phyloP scores from a whole-genome alignment of 1,284 basidiomycete species.

The Microbotryum violaceum region DNA sequence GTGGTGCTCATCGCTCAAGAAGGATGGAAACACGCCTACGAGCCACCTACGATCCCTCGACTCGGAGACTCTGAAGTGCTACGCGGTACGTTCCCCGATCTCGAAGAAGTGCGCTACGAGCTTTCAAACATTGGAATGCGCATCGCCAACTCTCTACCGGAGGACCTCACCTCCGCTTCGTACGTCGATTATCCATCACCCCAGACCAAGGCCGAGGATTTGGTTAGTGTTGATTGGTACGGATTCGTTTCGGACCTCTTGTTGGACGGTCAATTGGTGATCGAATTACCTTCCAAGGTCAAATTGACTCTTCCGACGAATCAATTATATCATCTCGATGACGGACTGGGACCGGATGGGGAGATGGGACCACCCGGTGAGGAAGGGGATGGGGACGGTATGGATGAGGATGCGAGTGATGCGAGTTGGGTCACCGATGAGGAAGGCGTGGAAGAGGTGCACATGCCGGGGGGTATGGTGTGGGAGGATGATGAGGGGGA shows the following conservation, averaged over 20 bases:
- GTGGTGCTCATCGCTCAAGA: conserved; percentile 67
- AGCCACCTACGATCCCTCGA: conserved; percentile 57
- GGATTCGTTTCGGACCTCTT: conserved; percentile 44
- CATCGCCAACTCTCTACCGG: conserved; percentile 50
- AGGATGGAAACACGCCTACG: conserved; percentile 59
- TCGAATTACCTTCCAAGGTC: conserved; percentile 39
- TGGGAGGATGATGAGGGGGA: conserved; percentile 23
- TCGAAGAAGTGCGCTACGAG: conserved; percentile 52
- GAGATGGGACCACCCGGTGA: conserved; percentile 5
- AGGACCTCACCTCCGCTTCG: conserved; percentile 14
- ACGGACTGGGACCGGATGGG: conserved; percentile 23
- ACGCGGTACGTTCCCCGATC: conserved; percentile 43
- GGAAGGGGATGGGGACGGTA: conserved; percentile 11
- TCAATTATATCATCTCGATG: conserved; percentile 33
- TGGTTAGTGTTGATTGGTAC: conserved; percentile 42
- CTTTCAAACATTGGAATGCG: conserved; percentile 56
- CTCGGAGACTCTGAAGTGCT: conserved; percentile 72
- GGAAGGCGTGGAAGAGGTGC: conserved; percentile 19
- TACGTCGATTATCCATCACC: conserved; percentile 8
- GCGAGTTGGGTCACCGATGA: background rate
- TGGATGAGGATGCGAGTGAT: conserved; percentile 18
- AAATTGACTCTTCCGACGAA: conserved; percentile 33
- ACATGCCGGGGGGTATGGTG: conserved; percentile 3
- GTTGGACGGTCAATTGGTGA: conserved; percentile 41
- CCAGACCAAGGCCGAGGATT: conserved; percentile 26